Evolutionary conservation across 1,284 basidiomycete genomes (phyloP), one percentile per base, ranked within the genome.

Genomic region (Ceratobasidium sp.): DNA sequence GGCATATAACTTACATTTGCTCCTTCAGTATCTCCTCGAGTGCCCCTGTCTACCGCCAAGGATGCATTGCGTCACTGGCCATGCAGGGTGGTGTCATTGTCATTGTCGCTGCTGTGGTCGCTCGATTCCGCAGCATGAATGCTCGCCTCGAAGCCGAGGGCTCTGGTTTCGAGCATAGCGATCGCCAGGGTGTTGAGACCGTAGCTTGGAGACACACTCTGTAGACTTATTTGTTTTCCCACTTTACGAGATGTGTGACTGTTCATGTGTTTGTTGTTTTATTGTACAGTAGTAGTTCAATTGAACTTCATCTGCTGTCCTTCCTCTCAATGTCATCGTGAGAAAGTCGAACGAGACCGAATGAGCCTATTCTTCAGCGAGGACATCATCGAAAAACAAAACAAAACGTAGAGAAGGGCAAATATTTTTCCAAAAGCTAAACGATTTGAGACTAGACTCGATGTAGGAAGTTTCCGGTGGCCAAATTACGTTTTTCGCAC

Each of bases 131-230:
- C 52, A 57, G 34, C 34, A 10, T 67, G 26, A 67, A 67, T 28
- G 50, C 64, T 1, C 9, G 39, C 23, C 18, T 57, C 14, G 50
- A 55, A 10, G 41, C 64, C 52, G 64, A 67, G 34, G 52, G 26
- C 4, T 16, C 64, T 16, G 32, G 18, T 4, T 67, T 36, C 5
- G 50, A 67, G 34, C 21, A 23, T 14, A 57, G 64, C 36, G 62
- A 50, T 10, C 48, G 50, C 34, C 53, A 67, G 64, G 52, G 64
- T 28, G 64, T 67, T 2, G 50, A 67, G 34, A 67, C 64, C 30
- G 64, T 67, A 43, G 34, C 48, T 2, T 67, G 64, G 64, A 55
- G 64, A n/a, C 52, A 55, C n/a, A 67, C 64, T 55, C 52, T 67
- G 36, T 67, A 57, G 57, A 39, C 41, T 39, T 12, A 12, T 23